A percentile compares a stretch with the other conserved stretches of the same genome.
phyloP scores from a whole-genome alignment of 2,329 filamentous ascomycete species.

The Diaporthe citri region DNA sequence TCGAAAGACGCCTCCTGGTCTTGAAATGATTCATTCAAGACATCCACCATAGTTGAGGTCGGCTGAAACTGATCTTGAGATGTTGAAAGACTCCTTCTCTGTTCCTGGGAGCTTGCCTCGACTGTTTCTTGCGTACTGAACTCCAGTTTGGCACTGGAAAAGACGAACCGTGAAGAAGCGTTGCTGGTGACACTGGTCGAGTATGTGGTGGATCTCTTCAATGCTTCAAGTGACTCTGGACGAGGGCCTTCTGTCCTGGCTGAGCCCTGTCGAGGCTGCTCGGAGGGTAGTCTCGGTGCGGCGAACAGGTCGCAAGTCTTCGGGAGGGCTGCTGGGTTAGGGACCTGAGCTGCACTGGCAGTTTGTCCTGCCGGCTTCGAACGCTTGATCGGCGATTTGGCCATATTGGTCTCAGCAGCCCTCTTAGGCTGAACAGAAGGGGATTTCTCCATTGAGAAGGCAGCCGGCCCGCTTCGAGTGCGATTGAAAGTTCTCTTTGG shows the following conservation, averaged over 20 bases:
- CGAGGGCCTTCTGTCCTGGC: slow-evolving; percentile 37
- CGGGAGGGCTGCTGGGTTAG: not conserved
- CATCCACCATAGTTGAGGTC: not conserved
- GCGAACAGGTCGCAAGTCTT: not conserved
- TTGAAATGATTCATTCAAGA: slow-evolving; percentile 9
- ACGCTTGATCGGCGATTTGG: slow-evolving; percentile 9
- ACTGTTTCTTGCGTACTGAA: slow-evolving; percentile 50
- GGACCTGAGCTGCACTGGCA: not conserved
- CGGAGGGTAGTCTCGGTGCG: not conserved
- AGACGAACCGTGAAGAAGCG: slow-evolving; percentile 50
- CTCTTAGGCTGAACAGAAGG: slow-evolving; percentile 5
- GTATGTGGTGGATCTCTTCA: not conserved
- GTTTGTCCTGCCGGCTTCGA: not conserved
- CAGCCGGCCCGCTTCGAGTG: slow-evolving; percentile 37
- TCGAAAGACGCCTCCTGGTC: not conserved
- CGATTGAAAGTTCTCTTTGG: slow-evolving; percentile 19
- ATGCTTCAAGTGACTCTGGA: slow-evolving; percentile 41
- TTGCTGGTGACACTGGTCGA: slow-evolving; percentile 52
- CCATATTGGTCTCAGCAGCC: slow-evolving; percentile 1
- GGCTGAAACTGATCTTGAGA: not conserved
- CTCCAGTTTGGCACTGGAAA: slow-evolving; percentile 47
- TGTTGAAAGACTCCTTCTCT: not conserved
- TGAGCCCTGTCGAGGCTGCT: not conserved
- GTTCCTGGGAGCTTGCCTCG: slow-evolving; percentile 45
- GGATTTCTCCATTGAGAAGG: slow-evolving; percentile 23